Conservation (phyloP, 305 asterid species). For the Fraxinus baroniana region DNA sequence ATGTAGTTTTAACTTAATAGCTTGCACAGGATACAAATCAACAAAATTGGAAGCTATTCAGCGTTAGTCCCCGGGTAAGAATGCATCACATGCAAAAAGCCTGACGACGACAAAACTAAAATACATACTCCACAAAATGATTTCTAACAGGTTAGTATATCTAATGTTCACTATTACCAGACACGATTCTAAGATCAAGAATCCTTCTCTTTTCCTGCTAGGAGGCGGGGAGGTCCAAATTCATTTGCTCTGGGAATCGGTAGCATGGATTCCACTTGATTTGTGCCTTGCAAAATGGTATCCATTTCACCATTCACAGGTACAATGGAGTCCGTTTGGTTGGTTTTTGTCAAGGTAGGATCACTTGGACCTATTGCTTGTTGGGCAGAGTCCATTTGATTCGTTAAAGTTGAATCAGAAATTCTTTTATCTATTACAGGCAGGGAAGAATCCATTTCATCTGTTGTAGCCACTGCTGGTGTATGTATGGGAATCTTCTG, state of each 20-base stretch:
- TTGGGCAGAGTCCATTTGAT: conserved; percentile 24
- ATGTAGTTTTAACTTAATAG: conserved; percentile 2
- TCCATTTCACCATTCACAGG: conserved; percentile 29
- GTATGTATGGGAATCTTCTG: conserved; percentile 28
- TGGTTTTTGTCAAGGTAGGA: conserved; percentile 22
- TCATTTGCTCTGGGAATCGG: conserved; percentile 41
- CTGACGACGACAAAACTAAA: neutral
- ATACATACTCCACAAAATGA: conserved; percentile 9
- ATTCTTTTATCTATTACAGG: conserved; percentile 26
- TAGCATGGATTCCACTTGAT: conserved; percentile 26
- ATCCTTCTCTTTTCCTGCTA: conserved; percentile 29
- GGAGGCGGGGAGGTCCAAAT: conserved; percentile 43
- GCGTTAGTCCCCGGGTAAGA: neutral
- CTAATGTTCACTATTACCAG: neutral
- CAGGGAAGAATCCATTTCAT: conserved; percentile 33
- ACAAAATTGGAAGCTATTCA: neutral
- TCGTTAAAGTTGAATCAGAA: conserved; percentile 23
- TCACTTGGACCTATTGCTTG: conserved; percentile 23
- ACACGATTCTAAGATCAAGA: conserved; percentile 28
- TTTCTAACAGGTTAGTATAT: conserved; percentile 5
- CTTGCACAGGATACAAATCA: conserved; percentile 15
- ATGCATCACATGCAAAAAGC: neutral
- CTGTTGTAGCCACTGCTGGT: conserved; percentile 23
- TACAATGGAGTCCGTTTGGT: conserved; percentile 30
- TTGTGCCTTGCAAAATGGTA: conserved; percentile 22